Evolutionary conservation across 129 eudicot species (phyloP).

Genomic region (Saposhnikovia divaricata): DNA sequence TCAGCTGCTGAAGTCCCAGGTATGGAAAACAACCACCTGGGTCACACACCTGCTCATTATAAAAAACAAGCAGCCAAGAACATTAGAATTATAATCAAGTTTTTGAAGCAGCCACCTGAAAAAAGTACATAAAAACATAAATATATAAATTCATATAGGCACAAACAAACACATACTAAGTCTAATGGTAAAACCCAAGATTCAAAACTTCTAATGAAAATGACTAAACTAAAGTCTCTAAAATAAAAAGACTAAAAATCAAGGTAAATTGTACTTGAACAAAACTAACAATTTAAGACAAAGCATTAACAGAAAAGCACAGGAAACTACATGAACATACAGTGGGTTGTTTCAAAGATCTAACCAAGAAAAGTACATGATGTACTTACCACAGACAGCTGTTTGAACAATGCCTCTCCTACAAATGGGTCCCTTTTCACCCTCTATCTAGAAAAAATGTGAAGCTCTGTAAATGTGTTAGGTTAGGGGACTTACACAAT

Average conservation of each 20-base stretch:
- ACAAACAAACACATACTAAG: neutral
- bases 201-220: neutral
- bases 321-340: neutral
- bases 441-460: neutral
- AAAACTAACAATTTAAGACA: neutral
- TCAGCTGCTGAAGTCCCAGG: neutral
- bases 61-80: neutral
- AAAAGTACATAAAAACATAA: neutral
- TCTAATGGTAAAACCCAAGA: constrained; percentile 1
- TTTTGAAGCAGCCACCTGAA: neutral
- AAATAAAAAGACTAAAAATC: neutral
- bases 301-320: neutral
- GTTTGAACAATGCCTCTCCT: constrained; percentile 17
- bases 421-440: neutral
- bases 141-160: neutral
- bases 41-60: neutral
- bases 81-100: neutral
- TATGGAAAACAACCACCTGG: neutral
- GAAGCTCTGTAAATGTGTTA: constrained; percentile 11
- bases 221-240: neutral
- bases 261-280: neutral
- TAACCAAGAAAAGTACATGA: constrained; percentile 6
- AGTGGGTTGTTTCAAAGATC: constrained; percentile 24
- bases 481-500: too few species aligned
- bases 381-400: constrained; percentile 22